These are phyloP conservation scores for Jacaranda mimosifolia DNA, from an alignment of 257 asterid species.

Conservation along the genomic window DNA sequence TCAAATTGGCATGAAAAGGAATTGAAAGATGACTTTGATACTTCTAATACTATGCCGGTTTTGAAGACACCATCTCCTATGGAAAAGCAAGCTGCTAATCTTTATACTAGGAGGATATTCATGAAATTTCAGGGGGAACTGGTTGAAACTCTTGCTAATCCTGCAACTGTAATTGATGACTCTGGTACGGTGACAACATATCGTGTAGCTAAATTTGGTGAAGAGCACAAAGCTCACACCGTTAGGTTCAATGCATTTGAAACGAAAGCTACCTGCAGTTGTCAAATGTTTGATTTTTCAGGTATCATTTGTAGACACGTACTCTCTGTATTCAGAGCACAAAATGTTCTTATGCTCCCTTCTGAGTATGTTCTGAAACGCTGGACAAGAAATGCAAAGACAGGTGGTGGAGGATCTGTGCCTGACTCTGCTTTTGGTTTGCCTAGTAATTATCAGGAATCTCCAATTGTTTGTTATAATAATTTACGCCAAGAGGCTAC, in stretches of 20 bases:
- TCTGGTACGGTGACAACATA: slow-evolving; percentile 55
- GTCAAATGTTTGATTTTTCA: slow-evolving; percentile 78
- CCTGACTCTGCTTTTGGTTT: slow-evolving; percentile 45
- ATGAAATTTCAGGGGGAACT: slow-evolving; percentile 83
- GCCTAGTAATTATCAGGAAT: slow-evolving; percentile 53
- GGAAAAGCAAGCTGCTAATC: slow-evolving; percentile 93
- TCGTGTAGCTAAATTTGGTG: slow-evolving; percentile 86
- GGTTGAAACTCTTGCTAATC: slow-evolving; percentile 87
- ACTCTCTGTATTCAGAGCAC: slow-evolving; percentile 81
- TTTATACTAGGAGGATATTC: slow-evolving; percentile 77
- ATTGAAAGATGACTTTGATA: slow-evolving; percentile 73
- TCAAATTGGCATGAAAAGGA: slow-evolving; percentile 76
- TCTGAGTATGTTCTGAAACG: slow-evolving; percentile 79
- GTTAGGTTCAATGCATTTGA: slow-evolving; percentile 65
- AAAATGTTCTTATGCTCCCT: slow-evolving; percentile 80
- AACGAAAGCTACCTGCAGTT: slow-evolving; percentile 83
- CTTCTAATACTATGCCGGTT: slow-evolving; percentile 56
- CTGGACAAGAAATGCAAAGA: slow-evolving; percentile 88
- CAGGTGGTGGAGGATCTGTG: slow-evolving; percentile 41
- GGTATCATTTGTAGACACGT: slow-evolving; percentile 85
- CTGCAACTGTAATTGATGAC: slow-evolving; percentile 69
- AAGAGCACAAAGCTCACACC: slow-evolving; percentile 71
- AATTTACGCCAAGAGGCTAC: slow-evolving; percentile 81
- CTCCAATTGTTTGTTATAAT: slow-evolving; percentile 55
- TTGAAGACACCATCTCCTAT: slow-evolving; percentile 88